A percentile compares a stretch with the other conserved stretches of the same genome.
phyloP scores from a whole-genome alignment of 208 protist genomes.

The Leptomonas pyrrhocoris region DNA sequence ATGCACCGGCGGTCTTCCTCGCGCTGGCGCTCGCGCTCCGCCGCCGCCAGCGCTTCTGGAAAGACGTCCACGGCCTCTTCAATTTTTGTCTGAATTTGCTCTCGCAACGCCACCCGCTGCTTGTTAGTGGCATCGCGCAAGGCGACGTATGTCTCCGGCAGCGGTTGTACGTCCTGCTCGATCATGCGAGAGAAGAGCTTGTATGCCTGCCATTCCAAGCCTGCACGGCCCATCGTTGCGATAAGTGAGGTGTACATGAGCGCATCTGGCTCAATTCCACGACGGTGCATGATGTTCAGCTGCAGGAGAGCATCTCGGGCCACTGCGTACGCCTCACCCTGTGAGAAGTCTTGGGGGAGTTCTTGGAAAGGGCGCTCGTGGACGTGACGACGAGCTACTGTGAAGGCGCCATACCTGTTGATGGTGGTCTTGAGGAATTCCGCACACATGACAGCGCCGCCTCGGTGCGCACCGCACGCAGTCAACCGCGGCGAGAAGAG shows the following conservation, averaged over 20 bases:
- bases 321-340: slow-evolving; percentile 67
- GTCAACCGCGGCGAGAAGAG: neutral
- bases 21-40: slow-evolving; percentile 53
- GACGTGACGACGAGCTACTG: slow-evolving; percentile 29
- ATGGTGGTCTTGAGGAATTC: neutral
- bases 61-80: slow-evolving; percentile 71
- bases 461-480: neutral
- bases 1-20: slow-evolving; percentile 78
- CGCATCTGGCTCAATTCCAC: slow-evolving; percentile 88
- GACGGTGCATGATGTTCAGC: slow-evolving; percentile 93
- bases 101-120: slow-evolving; percentile 57
- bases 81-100: slow-evolving; percentile 87
- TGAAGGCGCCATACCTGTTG: neutral
- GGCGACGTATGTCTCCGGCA: slow-evolving; percentile 92
- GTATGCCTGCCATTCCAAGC: slow-evolving; percentile 93
- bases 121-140: slow-evolving; percentile 77
- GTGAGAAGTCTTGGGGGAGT: slow-evolving; percentile 47
- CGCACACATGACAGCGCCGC: neutral
- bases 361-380: slow-evolving; percentile 77
- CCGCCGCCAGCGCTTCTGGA: slow-evolving; percentile 77
- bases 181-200: slow-evolving; percentile 94
- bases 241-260: slow-evolving; percentile 94
- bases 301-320: slow-evolving; percentile 88
- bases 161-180: slow-evolving; percentile 77
- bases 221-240: slow-evolving; percentile 82